phyloP scores from a whole-genome alignment of 352 stramenopile species.

The Globisporangium spinosum region DNA sequence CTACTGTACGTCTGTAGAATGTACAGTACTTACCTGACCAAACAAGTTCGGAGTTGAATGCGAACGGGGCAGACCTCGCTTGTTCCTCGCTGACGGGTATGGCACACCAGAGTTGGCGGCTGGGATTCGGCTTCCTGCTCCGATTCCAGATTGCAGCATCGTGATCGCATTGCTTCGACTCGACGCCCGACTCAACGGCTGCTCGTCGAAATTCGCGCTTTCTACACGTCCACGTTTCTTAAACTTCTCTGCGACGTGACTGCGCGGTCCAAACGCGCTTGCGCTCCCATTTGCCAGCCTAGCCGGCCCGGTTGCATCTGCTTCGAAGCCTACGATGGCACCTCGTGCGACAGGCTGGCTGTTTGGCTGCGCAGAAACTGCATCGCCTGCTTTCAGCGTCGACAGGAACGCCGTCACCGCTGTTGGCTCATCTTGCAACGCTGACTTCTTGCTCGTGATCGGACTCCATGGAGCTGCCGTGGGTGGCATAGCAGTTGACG shows the following conservation, averaged over 20 bases:
- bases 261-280: neutral
- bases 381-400: neutral
- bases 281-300: neutral
- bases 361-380: neutral
- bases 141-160: conserved; percentile 12
- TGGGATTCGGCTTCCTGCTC: conserved; percentile 5
- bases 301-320: neutral
- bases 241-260: conserved; percentile 28
- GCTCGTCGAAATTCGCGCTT: conserved; percentile 45
- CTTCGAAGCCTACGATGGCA: neutral
- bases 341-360: neutral
- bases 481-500: neutral
- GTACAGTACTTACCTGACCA: conserved; percentile 13
- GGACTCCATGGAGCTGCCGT: conserved; percentile 2
- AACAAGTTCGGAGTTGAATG: conserved; percentile 27
- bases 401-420: conserved; percentile 8
- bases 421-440: neutral
- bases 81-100: neutral
- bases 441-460: neutral
- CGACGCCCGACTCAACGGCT: conserved; percentile 15
- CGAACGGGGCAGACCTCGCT: conserved; percentile 18
- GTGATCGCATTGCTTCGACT: conserved; percentile 14
- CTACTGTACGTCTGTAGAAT: neutral
- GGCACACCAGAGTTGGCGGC: neutral
- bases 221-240: conserved; percentile 69